Conservation (phyloP, 257 asterid genomes). For the Penstemon newberryi region DNA sequence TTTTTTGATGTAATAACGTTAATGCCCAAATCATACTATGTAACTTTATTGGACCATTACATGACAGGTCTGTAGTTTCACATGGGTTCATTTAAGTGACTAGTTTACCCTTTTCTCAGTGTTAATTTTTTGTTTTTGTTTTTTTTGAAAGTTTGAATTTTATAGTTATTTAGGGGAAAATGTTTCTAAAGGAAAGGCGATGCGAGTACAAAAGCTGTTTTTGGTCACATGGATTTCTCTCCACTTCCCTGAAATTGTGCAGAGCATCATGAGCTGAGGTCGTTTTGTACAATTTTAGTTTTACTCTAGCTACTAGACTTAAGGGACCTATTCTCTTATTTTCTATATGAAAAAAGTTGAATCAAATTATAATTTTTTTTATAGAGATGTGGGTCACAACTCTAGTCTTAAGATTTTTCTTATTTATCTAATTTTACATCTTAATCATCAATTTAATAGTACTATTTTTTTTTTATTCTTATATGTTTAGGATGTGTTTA, state of each 20-base stretch:
- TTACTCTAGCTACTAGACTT: not conserved
- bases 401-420: too few relatives aligned
- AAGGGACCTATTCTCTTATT: too few relatives aligned
- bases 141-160: too few relatives aligned
- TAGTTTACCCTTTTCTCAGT: conserved; percentile 6
- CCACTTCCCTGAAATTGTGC: not conserved
- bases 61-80: conserved; percentile 35
- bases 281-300: too few relatives aligned
- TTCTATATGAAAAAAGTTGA: too few relatives aligned
- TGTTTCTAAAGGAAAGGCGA: conserved; percentile 6
- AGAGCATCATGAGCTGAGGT: not conserved
- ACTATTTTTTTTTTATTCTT: too few relatives aligned
- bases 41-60: conserved; percentile 23
- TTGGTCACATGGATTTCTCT: conserved; percentile 29
- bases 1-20: conserved; percentile 38
- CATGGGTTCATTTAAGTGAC: conserved; percentile 42
- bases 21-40: conserved; percentile 23
- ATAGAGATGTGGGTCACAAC: too few relatives aligned
- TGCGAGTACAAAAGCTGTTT: conserved; percentile 29
- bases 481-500: too few relatives aligned
- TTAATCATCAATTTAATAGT: too few relatives aligned
- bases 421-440: too few relatives aligned
- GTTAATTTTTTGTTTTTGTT: conserved; percentile 4
- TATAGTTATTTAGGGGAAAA: conserved; percentile 26
- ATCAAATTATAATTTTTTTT: too few relatives aligned